Conservation (phyloP, 768 basidiomycete species). For the Suillus brevipes region DNA sequence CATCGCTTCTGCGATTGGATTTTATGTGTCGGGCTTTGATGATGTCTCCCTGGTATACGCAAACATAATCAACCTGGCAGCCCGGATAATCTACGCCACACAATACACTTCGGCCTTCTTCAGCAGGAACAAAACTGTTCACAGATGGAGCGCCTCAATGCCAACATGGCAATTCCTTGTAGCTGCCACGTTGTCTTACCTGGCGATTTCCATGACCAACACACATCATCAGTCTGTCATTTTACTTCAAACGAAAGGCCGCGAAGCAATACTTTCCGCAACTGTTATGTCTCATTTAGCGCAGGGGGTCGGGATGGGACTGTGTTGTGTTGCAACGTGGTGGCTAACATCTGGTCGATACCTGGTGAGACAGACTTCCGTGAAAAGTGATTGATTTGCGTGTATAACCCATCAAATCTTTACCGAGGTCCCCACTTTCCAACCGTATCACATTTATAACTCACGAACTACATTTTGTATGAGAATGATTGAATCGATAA, state of each 20-base stretch:
- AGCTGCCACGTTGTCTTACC: constrained; percentile 24
- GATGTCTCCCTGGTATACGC: constrained; percentile 76
- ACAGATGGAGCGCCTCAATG: constrained; percentile 14
- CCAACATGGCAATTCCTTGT: constrained; percentile 31
- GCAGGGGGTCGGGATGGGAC: constrained; percentile 26
- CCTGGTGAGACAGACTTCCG: neutral
- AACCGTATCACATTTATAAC: neutral
- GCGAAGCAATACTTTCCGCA: constrained; percentile 21
- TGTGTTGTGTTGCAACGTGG: constrained; percentile 29
- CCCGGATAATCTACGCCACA: constrained; percentile 62
- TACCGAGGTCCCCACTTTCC: neutral
- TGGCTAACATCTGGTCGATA: constrained; percentile 28
- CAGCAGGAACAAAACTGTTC: constrained; percentile 19
- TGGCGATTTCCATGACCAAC: constrained; percentile 21
- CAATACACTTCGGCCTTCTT: constrained; percentile 54
- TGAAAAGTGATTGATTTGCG: neutral
- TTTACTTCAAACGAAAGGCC: constrained; percentile 17
- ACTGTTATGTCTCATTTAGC: constrained; percentile 26
- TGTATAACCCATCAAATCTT: neutral
- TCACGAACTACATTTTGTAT: neutral
- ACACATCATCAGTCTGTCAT: constrained; percentile 17
- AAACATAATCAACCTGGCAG: constrained; percentile 66
- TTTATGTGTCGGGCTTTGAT: constrained; percentile 51
- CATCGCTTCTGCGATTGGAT: constrained; percentile 48
- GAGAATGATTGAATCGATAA: neutral